Conservation (phyloP, 345 rosid genomes). For the Excoecaria agallocha region DNA sequence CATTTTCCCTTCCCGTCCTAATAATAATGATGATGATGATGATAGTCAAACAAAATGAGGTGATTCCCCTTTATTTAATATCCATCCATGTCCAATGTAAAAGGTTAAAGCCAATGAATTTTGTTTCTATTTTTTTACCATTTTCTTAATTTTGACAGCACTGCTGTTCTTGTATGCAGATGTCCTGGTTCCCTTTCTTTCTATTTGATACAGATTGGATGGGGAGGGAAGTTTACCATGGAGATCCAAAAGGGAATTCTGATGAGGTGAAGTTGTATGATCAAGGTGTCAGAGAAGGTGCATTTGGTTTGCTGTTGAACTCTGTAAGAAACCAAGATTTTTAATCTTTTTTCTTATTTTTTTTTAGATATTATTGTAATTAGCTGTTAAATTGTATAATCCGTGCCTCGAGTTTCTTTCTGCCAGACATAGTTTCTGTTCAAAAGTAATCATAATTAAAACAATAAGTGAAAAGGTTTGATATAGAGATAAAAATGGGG, state of each 20-base stretch:
- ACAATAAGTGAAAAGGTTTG: not conserved
- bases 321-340: slow-evolving; percentile 79
- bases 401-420: not conserved
- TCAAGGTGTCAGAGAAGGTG: slow-evolving; percentile 97
- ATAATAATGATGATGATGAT: not conserved
- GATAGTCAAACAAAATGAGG: not conserved
- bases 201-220: slow-evolving; percentile 99
- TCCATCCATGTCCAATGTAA: not conserved
- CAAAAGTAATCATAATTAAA: not conserved
- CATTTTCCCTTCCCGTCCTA: not conserved
- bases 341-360: slow-evolving; percentile 25
- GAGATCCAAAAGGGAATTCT: slow-evolving; percentile 69
- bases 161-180: slow-evolving; percentile 46
- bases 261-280: slow-evolving; percentile 57
- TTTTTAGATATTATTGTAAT: slow-evolving; percentile 7
- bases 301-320: slow-evolving; percentile 98
- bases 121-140: not conserved
- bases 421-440: not conserved
- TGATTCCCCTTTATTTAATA: not conserved
- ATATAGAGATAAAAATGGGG: not conserved
- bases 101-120: slow-evolving; percentile 7
- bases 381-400: not conserved
- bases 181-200: slow-evolving; percentile 98
- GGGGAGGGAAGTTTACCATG: slow-evolving; percentile 98
- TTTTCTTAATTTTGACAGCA: slow-evolving; percentile 13